These are phyloP conservation scores for Pseudonectria foliicola DNA, from an alignment of 2,329 filamentous ascomycete genomes.

Conservation along the genomic window DNA sequence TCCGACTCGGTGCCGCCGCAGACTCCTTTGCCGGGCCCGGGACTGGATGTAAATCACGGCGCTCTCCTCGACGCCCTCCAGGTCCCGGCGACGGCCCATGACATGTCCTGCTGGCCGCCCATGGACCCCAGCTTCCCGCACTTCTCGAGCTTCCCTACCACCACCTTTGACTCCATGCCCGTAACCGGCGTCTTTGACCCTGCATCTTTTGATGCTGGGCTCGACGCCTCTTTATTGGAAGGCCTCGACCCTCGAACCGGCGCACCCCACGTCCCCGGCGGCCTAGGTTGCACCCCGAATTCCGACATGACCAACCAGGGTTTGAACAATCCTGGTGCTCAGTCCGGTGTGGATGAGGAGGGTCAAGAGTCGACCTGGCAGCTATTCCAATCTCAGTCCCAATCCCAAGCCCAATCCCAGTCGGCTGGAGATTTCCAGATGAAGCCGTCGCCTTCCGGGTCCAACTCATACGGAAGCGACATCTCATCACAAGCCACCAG, in stretches of 20 bases:
- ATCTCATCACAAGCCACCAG: constrained; percentile 18
- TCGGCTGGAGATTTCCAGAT: constrained; percentile 15
- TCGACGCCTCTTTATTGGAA: constrained; percentile 16
- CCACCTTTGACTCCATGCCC: constrained; percentile 20
- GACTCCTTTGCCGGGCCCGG: constrained; percentile 16
- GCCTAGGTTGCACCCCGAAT: constrained; percentile 15
- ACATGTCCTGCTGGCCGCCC: constrained; percentile 20
- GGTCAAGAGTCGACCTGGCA: too few species aligned
- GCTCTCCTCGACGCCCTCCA: constrained; percentile 23
- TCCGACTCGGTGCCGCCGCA: constrained; percentile 17
- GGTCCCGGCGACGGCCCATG: constrained; percentile 19
- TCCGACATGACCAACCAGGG: constrained; percentile 13
- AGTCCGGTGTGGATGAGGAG: too few species aligned
- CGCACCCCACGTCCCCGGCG: constrained; percentile 10
- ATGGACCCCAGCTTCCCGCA: constrained; percentile 20
- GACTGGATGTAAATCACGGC: constrained; percentile 20
- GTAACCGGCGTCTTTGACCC: constrained; percentile 18
- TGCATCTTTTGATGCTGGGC: constrained; percentile 16
- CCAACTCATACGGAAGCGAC: constrained; percentile 22
- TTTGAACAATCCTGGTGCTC: too few species aligned
- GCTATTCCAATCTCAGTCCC: constrained; percentile 3
- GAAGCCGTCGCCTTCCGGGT: constrained; percentile 19
- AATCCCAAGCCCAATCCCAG: constrained; percentile 9
- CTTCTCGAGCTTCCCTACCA: constrained; percentile 15
- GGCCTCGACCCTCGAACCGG: constrained; percentile 12